phyloP scores from a whole-genome alignment of 139 green algal genomes.

The Deuterostichococcus epilithicus region DNA sequence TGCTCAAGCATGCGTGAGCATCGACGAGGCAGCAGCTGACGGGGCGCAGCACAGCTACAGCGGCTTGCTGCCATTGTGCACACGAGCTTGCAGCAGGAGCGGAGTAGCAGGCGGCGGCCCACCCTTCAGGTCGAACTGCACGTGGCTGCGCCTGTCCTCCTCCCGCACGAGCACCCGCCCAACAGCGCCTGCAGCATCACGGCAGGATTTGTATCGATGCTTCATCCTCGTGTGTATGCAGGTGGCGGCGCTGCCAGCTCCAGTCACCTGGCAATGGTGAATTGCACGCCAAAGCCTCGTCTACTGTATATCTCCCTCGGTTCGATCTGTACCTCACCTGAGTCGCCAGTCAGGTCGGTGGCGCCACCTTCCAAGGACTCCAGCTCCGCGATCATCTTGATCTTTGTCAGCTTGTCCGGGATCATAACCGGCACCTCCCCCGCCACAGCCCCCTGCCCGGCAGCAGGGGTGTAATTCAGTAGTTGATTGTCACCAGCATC shows the following conservation, averaged over 20 bases:
- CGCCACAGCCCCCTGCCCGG: not conserved
- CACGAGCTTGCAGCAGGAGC: not conserved
- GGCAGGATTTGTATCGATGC: no score
- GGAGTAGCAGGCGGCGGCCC: not conserved
- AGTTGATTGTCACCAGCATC: no score
- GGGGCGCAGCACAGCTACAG: not conserved
- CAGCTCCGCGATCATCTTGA: conserved; percentile 19
- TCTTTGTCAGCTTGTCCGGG: conserved; percentile 13
- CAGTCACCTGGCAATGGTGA: no score
- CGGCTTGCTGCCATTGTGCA: not conserved
- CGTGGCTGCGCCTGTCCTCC: not conserved
- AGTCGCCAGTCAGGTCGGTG: conserved; percentile 28
- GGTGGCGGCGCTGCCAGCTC: no score
- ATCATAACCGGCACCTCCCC: conserved; percentile 15
- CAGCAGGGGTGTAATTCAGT: no score
- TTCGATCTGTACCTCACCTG: conserved; percentile 7
- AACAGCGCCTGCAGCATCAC: not conserved
- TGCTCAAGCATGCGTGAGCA: not conserved
- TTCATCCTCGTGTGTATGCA: no score
- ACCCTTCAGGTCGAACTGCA: conserved; percentile 23
- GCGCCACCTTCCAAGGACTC: conserved; percentile 11
- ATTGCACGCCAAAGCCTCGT: no score
- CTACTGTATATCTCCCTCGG: no score
- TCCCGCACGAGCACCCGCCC: conserved; percentile 14
- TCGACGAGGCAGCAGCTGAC: not conserved